A percentile compares a stretch with the other conserved stretches of the same genome.
Conservation (phyloP, 768 basidiomycete species). For the Agrocybe pediades region DNA sequence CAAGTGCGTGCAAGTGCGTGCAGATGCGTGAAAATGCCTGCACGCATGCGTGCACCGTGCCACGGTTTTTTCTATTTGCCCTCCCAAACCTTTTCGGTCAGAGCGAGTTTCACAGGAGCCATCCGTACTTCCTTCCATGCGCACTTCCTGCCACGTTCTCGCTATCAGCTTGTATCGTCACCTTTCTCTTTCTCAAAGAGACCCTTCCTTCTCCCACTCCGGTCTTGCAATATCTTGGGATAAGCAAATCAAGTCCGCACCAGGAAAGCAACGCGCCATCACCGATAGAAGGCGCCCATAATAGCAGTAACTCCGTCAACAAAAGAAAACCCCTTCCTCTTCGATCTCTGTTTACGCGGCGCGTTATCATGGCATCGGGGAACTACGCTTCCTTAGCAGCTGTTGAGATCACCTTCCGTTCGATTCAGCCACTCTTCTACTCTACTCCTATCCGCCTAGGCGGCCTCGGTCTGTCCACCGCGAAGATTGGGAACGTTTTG, state of each 20-base stretch:
- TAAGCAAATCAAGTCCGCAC: slow-evolving; percentile 15
- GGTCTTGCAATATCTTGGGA: slow-evolving; percentile 20
- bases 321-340: slow-evolving; percentile 47
- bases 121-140: slow-evolving; percentile 72
- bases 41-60: too few species aligned
- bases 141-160: slow-evolving; percentile 67
- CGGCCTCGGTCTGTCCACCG: slow-evolving; percentile 68
- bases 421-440: slow-evolving; percentile 70
- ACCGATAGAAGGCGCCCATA: neutral
- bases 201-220: slow-evolving; percentile 30
- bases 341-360: slow-evolving; percentile 49
- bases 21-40: too few species aligned
- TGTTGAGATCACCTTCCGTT: slow-evolving; percentile 65
- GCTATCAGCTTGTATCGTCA: slow-evolving; percentile 52
- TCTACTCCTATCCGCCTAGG: slow-evolving; percentile 72
- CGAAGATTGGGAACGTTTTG: slow-evolving; percentile 65
- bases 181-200: slow-evolving; percentile 57
- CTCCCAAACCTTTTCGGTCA: slow-evolving; percentile 41
- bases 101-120: slow-evolving; percentile 46
- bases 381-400: slow-evolving; percentile 70
- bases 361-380: slow-evolving; percentile 60
- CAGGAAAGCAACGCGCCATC: neutral
- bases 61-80: too few species aligned
- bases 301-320: neutral
- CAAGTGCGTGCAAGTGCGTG: too few species aligned